phyloP scores from a whole-genome alignment of 2,329 filamentous ascomycete genomes.

The Cucurbitaria berberidis region DNA sequence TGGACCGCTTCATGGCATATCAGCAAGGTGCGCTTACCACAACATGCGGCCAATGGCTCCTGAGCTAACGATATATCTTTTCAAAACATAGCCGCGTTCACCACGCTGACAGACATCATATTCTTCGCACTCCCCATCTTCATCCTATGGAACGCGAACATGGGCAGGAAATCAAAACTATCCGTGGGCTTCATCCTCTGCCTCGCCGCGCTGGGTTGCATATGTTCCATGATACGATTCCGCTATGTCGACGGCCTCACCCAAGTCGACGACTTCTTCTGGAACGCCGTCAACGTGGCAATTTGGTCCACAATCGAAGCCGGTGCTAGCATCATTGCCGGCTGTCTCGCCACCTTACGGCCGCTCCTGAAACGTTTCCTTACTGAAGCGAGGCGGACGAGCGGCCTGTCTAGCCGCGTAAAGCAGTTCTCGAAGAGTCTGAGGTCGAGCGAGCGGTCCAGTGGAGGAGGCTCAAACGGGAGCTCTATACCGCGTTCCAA shows the following conservation, averaged over 20 bases:
- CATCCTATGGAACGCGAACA: conserved; percentile 63
- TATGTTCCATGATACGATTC: conserved; percentile 61
- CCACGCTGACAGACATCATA: conserved; percentile 40
- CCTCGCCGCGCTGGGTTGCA: conserved; percentile 58
- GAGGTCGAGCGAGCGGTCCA: not conserved
- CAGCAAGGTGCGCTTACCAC: conserved; percentile 33
- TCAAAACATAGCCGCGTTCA: conserved; percentile 28
- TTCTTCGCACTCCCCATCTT: conserved; percentile 49
- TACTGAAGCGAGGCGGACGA: not conserved
- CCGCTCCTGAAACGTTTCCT: conserved; percentile 51
- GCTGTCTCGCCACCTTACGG: conserved; percentile 59
- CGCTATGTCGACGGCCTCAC: conserved; percentile 52
- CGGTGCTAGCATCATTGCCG: conserved; percentile 53
- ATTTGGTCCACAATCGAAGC: conserved; percentile 50
- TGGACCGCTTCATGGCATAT: conserved; percentile 62
- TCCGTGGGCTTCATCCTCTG: conserved; percentile 61
- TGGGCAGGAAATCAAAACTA: conserved; percentile 60
- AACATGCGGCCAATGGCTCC: no score
- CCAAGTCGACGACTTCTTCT: conserved; percentile 54
- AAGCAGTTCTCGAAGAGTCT: conserved; percentile 7
- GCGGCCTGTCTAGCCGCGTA: not conserved
- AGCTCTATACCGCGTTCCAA: conserved; percentile 5
- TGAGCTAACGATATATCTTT: not conserved
- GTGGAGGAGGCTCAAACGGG: not conserved
- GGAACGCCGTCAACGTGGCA: conserved; percentile 54